phyloP scores from a whole-genome alignment of 2,329 filamentous ascomycete species.

The Colletotrichum sp. region DNA sequence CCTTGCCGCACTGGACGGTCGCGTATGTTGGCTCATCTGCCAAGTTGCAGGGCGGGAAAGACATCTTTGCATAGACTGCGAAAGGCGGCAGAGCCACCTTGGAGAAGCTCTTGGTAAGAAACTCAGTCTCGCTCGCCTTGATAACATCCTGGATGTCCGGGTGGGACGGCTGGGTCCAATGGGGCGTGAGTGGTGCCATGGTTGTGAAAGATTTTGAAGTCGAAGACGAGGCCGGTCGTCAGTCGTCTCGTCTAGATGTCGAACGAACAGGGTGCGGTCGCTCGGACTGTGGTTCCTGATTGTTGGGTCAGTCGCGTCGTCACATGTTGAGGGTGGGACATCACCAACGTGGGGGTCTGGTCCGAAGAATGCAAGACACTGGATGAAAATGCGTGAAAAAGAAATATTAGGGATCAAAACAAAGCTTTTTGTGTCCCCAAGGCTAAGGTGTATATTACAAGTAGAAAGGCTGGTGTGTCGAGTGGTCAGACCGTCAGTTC shows the following conservation, averaged over 20 bases:
- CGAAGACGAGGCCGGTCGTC: background rate
- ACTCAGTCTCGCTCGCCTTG: conserved; percentile 54
- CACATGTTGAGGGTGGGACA: background rate
- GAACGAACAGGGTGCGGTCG: background rate
- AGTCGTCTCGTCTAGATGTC: background rate
- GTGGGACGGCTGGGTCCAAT: conserved; percentile 67
- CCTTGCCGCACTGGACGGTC: conserved; percentile 64
- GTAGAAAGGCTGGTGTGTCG: background rate
- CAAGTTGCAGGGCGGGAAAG: conserved; percentile 66
- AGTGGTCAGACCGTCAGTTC: background rate
- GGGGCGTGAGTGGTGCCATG: conserved; percentile 63
- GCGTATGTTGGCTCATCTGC: conserved; percentile 64
- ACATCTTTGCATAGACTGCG: conserved; percentile 69
- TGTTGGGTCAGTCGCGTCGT: conserved; percentile 1
- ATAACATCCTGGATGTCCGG: conserved; percentile 62
- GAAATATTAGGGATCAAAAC: background rate
- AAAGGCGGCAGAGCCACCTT: conserved; percentile 62
- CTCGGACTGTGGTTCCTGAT: background rate
- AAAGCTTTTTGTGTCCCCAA: background rate
- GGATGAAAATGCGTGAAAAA: background rate
- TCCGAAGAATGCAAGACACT: background rate
- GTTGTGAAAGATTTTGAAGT: conserved; percentile 14
- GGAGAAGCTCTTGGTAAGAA: conserved; percentile 66
- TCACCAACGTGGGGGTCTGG: background rate
- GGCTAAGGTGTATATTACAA: background rate